Evolutionary conservation across 2,329 filamentous ascomycete species (phyloP).

Genomic region (Xylariales sp.): DNA sequence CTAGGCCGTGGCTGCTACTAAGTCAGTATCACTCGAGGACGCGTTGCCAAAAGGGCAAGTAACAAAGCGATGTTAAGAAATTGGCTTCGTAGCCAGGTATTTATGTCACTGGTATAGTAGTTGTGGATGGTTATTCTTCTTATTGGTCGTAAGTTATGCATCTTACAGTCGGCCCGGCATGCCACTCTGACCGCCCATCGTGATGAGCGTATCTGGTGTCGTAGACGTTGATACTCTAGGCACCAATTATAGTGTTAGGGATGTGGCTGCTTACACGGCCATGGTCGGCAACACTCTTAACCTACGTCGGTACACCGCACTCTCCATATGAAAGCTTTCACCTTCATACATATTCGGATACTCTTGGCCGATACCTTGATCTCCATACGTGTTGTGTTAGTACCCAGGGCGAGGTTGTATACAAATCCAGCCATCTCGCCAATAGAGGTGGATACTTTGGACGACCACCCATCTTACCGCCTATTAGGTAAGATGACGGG

Average conservation of each 20-base stretch:
- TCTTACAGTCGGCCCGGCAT: neutral
- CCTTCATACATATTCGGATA: neutral
- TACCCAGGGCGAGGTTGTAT: neutral
- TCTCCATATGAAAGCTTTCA: neutral
- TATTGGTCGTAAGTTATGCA: neutral
- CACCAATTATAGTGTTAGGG: neutral
- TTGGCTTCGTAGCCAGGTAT: neutral
- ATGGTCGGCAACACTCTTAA: neutral
- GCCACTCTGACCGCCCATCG: neutral
- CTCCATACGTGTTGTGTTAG: neutral
- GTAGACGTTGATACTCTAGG: neutral
- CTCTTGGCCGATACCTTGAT: neutral
- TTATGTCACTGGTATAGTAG: neutral
- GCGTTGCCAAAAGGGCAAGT: neutral
- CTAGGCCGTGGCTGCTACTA: neutral
- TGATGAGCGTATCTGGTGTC: neutral
- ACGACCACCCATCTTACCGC: neutral
- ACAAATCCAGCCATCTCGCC: neutral
- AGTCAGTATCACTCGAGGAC: neutral
- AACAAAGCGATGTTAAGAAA: neutral
- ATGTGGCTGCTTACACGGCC: neutral
- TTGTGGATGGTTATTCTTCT: neutral
- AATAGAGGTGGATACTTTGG: neutral
- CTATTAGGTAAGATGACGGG: neutral
- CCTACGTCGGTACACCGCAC: neutral